These are phyloP conservation scores for Neurospora sp. DNA, from an alignment of 495 filamentous ascomycete species.

Conservation along the genomic window DNA sequence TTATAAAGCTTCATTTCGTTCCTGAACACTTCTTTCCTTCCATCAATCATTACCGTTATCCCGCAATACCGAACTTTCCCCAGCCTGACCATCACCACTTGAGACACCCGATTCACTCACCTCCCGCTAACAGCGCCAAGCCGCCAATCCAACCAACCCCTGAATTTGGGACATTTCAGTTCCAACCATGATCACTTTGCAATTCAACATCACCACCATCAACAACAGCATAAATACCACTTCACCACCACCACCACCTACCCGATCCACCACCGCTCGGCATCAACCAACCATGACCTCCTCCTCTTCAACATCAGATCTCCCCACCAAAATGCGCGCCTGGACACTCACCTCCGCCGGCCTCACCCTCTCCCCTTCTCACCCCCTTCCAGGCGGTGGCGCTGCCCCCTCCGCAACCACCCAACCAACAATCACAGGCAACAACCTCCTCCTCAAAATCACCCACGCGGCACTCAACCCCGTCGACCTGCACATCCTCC, in stretches of 20 bases:
- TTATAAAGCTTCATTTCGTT: not conserved
- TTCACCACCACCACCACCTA: not conserved
- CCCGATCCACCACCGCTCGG: not conserved
- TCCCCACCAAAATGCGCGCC: not conserved
- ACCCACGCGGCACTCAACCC: slow-evolving; percentile 34
- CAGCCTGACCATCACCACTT: not conserved
- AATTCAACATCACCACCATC: not conserved
- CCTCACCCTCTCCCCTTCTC: not conserved
- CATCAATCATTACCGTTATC: not conserved
- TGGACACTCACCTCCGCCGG: not conserved
- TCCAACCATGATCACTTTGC: not conserved
- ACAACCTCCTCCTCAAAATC: slow-evolving; percentile 26
- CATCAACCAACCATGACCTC: not conserved
- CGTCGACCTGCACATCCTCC: slow-evolving; percentile 25
- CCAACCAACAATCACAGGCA: not conserved
- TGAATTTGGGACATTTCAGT: not conserved
- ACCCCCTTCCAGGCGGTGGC: not conserved
- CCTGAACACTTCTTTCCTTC: not conserved
- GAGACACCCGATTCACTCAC: not conserved
- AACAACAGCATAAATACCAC: not conserved
- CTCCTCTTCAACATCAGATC: not conserved
- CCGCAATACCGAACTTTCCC: not conserved
- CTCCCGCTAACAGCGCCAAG: not conserved
- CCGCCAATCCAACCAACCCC: not conserved
- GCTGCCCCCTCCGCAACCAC: not conserved